A percentile compares a stretch with the other conserved stretches of the same genome.
phyloP scores from a whole-genome alignment of 768 basidiomycete species.

The Amyloporia xantha region DNA sequence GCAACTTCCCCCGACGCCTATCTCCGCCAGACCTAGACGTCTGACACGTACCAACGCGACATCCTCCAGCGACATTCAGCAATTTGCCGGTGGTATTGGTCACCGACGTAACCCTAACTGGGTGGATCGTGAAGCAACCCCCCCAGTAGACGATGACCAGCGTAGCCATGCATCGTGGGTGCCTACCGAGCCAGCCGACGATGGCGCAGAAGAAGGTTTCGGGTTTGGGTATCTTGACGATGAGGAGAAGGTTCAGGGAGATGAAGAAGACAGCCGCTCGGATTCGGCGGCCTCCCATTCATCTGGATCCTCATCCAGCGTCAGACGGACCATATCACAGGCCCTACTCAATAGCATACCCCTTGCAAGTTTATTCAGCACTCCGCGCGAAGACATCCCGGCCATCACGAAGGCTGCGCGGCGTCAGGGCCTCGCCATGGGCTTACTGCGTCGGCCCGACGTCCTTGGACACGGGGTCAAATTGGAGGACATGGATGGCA shows the following conservation, averaged over 20 bases:
- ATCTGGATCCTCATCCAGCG: slow-evolving; percentile 2
- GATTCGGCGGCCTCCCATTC: not conserved
- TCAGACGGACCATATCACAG: slow-evolving; percentile 15
- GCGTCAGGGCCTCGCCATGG: slow-evolving; percentile 23
- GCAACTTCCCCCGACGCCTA: not conserved
- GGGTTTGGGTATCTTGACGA: not conserved
- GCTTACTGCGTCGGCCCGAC: slow-evolving; percentile 17
- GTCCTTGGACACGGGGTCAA: slow-evolving; percentile 6
- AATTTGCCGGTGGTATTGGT: slow-evolving; percentile 16
- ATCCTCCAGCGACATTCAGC: slow-evolving; percentile 9
- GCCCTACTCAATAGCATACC: slow-evolving; percentile 18
- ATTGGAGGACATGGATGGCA: slow-evolving; percentile 8
- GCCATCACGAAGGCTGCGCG: slow-evolving; percentile 22
- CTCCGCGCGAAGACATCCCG: slow-evolving; percentile 21
- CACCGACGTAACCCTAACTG: slow-evolving; percentile 31
- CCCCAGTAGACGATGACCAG: slow-evolving; percentile 7
- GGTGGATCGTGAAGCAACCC: slow-evolving; percentile 14
- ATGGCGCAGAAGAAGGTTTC: not conserved
- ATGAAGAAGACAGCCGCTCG: not conserved
- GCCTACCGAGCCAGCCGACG: slow-evolving; percentile 19
- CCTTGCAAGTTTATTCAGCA: slow-evolving; percentile 26
- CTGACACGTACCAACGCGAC: slow-evolving; percentile 2
- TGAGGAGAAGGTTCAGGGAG: not conserved
- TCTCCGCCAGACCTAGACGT: slow-evolving; percentile 5
- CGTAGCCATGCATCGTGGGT: slow-evolving; percentile 16